Base-by-base conservation (phyloP, 148 eudicot genomes). In the Heliamphora exappendiculata region DNA sequence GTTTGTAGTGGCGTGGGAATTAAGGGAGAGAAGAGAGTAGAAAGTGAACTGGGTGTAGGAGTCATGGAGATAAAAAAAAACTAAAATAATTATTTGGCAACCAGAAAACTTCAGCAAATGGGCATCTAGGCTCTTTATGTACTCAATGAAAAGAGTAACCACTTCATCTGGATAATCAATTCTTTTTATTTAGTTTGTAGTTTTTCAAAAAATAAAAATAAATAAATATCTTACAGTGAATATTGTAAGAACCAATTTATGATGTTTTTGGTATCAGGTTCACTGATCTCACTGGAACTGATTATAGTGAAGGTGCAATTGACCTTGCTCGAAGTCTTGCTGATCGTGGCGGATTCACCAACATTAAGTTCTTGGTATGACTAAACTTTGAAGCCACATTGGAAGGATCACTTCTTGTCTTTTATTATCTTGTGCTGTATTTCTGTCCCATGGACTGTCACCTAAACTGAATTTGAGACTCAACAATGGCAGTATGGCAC, bases 231-330 rank as follows among this genome's bases (percentile, higher is more conserved):
- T n/a, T n/a, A 9, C 12, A 9, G 14, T 47, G 12, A 9, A 47
- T 47, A 9, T 47, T 47, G 50, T 9, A 36, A 16, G 20, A 62
- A 71, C 28, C 60, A 57, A 41, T 50, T 57, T 60, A 14, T 74
- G 51, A 13, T 70, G 67, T 75, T 55, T 77, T 54, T 81, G 78
- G 59, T 77, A 73, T 49, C 82, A 96, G 99, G 93, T 96, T 96
- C 82, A 82, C 93, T 64, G 91, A 96, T 85, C 88, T 96, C 72
- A 91, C 95, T 78, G 99, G 99, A 67, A 87, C 88, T 67, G 99
- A 96, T 81, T 96, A 96, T 76, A 91, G 93, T 81, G 99, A 89
- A 91, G 98, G 94, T 76, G 99, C 99, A 80, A 81, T 96, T 66
- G 76, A 87, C 77, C 96, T 96, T 85, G 98, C 99, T 80, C 90